Evolutionary conservation across 106 monocot species (phyloP).

Genomic region (Dactylorhiza incarnata): DNA sequence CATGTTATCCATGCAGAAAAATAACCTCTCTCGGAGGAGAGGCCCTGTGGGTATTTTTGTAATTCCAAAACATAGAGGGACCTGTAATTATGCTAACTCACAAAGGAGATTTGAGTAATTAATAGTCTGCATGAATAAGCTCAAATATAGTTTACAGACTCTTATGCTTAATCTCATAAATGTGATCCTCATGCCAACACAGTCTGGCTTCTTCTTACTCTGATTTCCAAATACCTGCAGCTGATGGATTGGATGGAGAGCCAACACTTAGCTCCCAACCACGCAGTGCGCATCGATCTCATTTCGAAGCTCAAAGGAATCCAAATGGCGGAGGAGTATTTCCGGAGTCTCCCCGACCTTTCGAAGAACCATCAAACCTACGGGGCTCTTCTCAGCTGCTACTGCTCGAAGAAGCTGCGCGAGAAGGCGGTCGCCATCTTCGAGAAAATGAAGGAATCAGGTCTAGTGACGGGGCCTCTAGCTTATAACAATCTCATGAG

Average conservation of each 20-base stretch:
- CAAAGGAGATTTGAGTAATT: no score
- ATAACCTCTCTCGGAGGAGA: no score
- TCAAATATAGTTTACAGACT: background rate
- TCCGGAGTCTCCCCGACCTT: slow-evolving; percentile 26
- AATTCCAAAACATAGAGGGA: no score
- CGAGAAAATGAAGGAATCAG: slow-evolving; percentile 35
- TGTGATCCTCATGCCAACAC: background rate
- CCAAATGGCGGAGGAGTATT: slow-evolving; percentile 36
- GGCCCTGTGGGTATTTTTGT: no score
- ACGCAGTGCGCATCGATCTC: slow-evolving; percentile 39
- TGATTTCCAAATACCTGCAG: slow-evolving; percentile 10
- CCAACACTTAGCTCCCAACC: slow-evolving; percentile 15
- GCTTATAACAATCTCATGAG: slow-evolving; percentile 34
- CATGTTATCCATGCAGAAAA: no score
- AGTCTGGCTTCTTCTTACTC: background rate
- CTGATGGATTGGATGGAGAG: slow-evolving; percentile 50
- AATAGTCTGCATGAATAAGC: background rate
- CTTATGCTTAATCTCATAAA: background rate
- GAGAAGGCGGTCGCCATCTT: slow-evolving; percentile 22
- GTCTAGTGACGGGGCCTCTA: slow-evolving; percentile 14
- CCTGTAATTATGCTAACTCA: no score
- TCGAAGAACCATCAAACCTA: slow-evolving; percentile 30
- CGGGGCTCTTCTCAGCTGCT: slow-evolving; percentile 39
- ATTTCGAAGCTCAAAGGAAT: slow-evolving; percentile 39
- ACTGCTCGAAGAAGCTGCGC: slow-evolving; percentile 20